Evolutionary conservation across 1,284 basidiomycete genomes (phyloP).

Genomic region (Moniliella sp.): DNA sequence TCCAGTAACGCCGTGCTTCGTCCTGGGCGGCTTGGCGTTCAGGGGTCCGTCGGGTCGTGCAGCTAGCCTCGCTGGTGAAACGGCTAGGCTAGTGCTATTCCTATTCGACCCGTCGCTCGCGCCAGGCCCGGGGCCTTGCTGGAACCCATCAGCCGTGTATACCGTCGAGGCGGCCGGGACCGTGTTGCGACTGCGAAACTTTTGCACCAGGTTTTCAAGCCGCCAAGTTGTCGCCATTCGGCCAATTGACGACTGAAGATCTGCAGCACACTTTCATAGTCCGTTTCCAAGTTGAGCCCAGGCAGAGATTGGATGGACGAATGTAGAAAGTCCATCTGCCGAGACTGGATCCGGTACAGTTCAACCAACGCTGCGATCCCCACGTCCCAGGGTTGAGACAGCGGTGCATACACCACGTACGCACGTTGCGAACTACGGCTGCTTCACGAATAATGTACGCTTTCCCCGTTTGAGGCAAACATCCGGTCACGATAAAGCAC

Average conservation of each 20-base stretch:
- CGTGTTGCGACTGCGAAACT: no score
- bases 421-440: constrained; percentile 54
- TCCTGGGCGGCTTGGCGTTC: no score
- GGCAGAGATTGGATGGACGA: constrained; percentile 58
- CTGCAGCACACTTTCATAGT: constrained; percentile 61
- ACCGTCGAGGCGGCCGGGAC: no score
- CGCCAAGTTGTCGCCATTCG: no score
- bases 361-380: constrained; percentile 18
- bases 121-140: no score
- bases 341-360: constrained; percentile 38
- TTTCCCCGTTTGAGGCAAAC: constrained; percentile 75
- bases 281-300: constrained; percentile 63
- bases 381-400: constrained; percentile 24
- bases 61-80: no score
- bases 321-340: constrained; percentile 72
- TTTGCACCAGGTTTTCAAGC: no score
- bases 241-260: constrained; percentile 60
- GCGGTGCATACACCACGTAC: constrained; percentile 42
- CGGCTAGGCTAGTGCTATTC: no score
- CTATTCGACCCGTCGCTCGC: no score
- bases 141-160: no score
- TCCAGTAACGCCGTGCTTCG: no score
- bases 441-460: constrained; percentile 69
- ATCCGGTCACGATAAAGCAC: constrained; percentile 71
- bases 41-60: no score